phyloP scores from a whole-genome alignment of 371 early-diverging fungal genomes.

The Encephalitozoon intestinalis region DNA sequence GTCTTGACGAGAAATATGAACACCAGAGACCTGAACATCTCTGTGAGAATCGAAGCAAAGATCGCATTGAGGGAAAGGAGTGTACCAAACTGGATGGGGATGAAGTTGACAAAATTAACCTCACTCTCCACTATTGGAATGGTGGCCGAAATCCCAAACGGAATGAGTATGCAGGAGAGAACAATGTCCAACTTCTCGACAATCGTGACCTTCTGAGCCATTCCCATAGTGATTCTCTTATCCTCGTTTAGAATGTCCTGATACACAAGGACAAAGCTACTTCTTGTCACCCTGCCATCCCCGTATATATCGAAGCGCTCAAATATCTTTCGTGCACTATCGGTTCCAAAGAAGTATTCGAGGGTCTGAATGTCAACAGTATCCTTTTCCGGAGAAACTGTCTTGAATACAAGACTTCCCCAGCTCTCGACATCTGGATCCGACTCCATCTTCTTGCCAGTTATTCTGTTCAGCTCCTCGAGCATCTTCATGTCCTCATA shows the following conservation, averaged over 20 bases:
- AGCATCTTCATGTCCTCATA: slow-evolving; percentile 25
- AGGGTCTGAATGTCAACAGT: neutral
- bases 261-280: slow-evolving; percentile 31
- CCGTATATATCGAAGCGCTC: slow-evolving; percentile 1
- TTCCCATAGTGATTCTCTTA: slow-evolving; percentile 17
- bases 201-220: slow-evolving; percentile 35
- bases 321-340: slow-evolving; percentile 27
- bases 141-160: neutral
- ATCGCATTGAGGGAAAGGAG: slow-evolving; percentile 36
- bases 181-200: slow-evolving; percentile 23
- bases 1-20: slow-evolving; percentile 53
- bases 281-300: slow-evolving; percentile 7
- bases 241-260: slow-evolving; percentile 31
- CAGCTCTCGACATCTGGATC: slow-evolving; percentile 5
- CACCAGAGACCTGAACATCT: slow-evolving; percentile 40
- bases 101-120: neutral
- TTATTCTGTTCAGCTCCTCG: slow-evolving; percentile 17
- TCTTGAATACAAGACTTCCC: slow-evolving; percentile 22
- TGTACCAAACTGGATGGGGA: slow-evolving; percentile 14
- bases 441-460: neutral
- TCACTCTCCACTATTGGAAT: neutral
- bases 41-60: slow-evolving; percentile 36
- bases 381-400: neutral
- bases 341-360: slow-evolving; percentile 20
- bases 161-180: slow-evolving; percentile 4